Conservation (phyloP, 495 filamentous ascomycete genomes). For the Symbiotaphrina buchneri region DNA sequence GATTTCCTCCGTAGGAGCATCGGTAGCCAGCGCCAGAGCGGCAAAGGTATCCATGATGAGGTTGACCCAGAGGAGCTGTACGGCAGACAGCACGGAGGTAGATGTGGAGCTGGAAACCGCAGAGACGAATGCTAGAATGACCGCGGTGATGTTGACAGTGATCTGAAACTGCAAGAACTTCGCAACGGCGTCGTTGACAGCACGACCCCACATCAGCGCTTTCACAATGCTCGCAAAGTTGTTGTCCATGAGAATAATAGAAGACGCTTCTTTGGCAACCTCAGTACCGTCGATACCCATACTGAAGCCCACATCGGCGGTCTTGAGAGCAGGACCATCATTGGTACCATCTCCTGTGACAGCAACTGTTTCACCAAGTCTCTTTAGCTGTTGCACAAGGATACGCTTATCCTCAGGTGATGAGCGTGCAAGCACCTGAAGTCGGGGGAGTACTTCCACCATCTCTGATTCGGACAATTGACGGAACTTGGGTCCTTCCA, state of each 20-base stretch:
- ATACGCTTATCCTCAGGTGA: constrained; percentile 69
- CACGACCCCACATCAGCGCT: constrained; percentile 71
- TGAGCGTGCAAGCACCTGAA: constrained; percentile 70
- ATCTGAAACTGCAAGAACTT: constrained; percentile 87
- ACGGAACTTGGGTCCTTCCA: constrained; percentile 68
- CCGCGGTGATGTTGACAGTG: constrained; percentile 78
- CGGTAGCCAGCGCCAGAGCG: constrained; percentile 72
- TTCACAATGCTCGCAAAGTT: constrained; percentile 82
- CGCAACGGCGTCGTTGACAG: constrained; percentile 74
- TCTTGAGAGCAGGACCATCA: constrained; percentile 70
- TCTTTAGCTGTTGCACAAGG: constrained; percentile 59
- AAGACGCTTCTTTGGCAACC: constrained; percentile 79
- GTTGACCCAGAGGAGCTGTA: constrained; percentile 82
- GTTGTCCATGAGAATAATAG: constrained; percentile 85
- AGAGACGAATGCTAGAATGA: constrained; percentile 64
- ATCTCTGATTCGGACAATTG: constrained; percentile 40
- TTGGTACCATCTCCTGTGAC: constrained; percentile 91
- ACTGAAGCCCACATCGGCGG: constrained; percentile 75
- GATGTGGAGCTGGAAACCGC: constrained; percentile 41
- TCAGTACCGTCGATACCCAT: constrained; percentile 87
- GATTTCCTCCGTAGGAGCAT: constrained; percentile 47
- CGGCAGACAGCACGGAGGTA: constrained; percentile 56
- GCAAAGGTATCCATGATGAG: constrained; percentile 89
- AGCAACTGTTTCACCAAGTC: constrained; percentile 72
- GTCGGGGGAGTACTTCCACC: constrained; percentile 42